These are phyloP conservation scores for Irineochytrium annulatum DNA, from an alignment of 192 early-diverging fungal species.

Conservation along the genomic window DNA sequence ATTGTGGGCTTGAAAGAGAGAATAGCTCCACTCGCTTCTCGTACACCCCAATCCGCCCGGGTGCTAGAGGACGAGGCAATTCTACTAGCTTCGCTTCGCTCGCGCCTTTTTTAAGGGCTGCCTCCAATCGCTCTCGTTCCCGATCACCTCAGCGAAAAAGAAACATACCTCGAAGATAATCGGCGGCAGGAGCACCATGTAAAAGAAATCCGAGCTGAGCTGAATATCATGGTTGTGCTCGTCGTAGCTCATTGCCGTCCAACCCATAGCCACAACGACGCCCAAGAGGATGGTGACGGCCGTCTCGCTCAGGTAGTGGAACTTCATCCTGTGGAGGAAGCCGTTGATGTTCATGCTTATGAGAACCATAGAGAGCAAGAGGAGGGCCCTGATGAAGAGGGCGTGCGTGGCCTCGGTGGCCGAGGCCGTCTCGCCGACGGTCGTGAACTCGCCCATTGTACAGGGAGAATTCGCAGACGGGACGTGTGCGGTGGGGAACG, in stretches of 20 bases:
- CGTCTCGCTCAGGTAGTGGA: constrained; percentile 53
- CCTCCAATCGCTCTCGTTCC: no score
- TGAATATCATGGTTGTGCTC: constrained; percentile 44
- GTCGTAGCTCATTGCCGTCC: constrained; percentile 47
- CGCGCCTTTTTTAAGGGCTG: no score
- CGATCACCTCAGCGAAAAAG: neutral
- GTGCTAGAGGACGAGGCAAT: no score
- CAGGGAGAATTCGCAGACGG: no score
- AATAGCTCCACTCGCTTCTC: no score
- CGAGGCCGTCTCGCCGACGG: no score
- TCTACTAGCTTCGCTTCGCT: no score
- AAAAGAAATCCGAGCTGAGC: constrained; percentile 52
- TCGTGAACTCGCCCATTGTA: no score
- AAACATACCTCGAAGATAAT: constrained; percentile 54
- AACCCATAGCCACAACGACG: constrained; percentile 45
- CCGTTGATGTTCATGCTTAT: constrained; percentile 49
- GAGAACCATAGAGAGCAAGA: constrained; percentile 51
- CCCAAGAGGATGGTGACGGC: constrained; percentile 51
- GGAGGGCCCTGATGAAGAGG: constrained; percentile 43
- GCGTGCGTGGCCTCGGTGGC: constrained; percentile 21
- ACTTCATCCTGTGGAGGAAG: constrained; percentile 50
- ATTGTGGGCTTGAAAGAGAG: no score
- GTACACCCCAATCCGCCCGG: no score
- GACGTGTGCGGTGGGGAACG: no score
- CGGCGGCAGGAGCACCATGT: constrained; percentile 58